A percentile compares a stretch with the other conserved stretches of the same genome.
Conservation (phyloP, 352 stramenopile genomes). For the Pythium oligandrum region DNA sequence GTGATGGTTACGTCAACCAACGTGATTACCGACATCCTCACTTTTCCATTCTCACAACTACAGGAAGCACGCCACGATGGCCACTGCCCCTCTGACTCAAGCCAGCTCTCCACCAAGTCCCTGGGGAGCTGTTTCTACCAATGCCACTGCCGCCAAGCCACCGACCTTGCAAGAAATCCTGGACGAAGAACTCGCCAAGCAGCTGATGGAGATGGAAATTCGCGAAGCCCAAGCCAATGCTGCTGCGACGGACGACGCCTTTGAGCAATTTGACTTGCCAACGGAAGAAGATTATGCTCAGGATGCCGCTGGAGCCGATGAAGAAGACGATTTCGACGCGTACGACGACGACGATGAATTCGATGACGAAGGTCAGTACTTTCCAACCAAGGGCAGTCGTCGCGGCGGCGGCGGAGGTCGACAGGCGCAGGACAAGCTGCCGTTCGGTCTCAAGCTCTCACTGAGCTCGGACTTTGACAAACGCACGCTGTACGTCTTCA, state of each 20-base stretch:
- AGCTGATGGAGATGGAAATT: slow-evolving; percentile 33
- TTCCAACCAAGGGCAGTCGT: slow-evolving; percentile 8
- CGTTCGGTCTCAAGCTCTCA: slow-evolving; percentile 3
- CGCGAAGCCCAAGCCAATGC: slow-evolving; percentile 3
- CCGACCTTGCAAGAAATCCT: slow-evolving; percentile 59
- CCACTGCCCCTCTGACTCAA: too few relatives aligned
- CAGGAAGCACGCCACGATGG: too few relatives aligned
- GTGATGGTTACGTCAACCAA: too few relatives aligned
- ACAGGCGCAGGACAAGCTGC: slow-evolving; percentile 1
- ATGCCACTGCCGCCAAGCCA: background rate
- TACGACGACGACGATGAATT: slow-evolving; percentile 18
- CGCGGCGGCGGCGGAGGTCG: slow-evolving; percentile 2
- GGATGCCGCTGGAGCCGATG: background rate
- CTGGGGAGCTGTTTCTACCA: too few relatives aligned
- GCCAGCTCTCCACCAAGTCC: too few relatives aligned
- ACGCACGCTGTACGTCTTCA: slow-evolving; percentile 14
- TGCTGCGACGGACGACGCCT: background rate
- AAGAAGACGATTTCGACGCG: slow-evolving; percentile 9
- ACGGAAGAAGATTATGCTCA: background rate
- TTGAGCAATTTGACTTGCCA: background rate
- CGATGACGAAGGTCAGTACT: slow-evolving; percentile 12
- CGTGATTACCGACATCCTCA: too few relatives aligned
- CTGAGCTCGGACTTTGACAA: slow-evolving; percentile 16
- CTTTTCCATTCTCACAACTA: too few relatives aligned
- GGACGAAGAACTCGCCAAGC: slow-evolving; percentile 49